Percentiles rank a stretch among this genome's conserved stretches.
Evolutionary conservation across 345 rosid species (phyloP).

Genomic region (Linum lewisii): DNA sequence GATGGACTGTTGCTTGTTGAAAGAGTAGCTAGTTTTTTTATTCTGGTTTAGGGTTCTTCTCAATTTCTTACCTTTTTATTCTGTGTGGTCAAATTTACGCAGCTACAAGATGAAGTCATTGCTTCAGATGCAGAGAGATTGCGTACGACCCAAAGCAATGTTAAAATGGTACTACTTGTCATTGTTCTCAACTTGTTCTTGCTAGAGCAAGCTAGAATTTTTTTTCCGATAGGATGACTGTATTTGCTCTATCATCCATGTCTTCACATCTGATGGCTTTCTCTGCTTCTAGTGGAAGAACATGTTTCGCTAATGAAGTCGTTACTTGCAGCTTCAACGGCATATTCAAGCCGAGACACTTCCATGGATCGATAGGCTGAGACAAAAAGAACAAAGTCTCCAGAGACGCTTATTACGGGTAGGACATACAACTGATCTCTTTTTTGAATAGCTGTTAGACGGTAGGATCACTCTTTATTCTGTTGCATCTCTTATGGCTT

Average conservation of each 20-base stretch:
- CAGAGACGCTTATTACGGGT: conserved; percentile 94
- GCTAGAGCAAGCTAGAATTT: not conserved
- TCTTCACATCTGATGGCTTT: not conserved
- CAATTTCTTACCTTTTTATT: conserved; percentile 7
- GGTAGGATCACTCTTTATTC: not conserved
- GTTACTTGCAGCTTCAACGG: conserved; percentile 70
- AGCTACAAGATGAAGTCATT: conserved; percentile 52
- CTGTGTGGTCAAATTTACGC: conserved; percentile 20
- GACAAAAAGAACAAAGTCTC: conserved; percentile 88
- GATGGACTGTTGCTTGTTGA: no score
- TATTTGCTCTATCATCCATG: not conserved
- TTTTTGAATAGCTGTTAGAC: not conserved
- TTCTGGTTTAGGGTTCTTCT: not conserved
- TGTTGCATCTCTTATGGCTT: not conserved
- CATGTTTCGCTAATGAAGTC: not conserved
- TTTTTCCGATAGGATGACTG: not conserved
- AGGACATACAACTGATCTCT: not conserved
- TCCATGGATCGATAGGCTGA: conserved; percentile 82
- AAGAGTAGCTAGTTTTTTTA: no score
- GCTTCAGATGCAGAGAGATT: conserved; percentile 90
- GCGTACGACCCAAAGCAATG: conserved; percentile 76
- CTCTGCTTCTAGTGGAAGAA: no score
- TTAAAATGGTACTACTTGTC: conserved; percentile 51
- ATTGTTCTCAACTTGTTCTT: not conserved
- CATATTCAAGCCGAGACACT: conserved; percentile 94